Evolutionary conservation across 176 grass and related monocot species (phyloP).

Genomic region (Zoysia japonica): DNA sequence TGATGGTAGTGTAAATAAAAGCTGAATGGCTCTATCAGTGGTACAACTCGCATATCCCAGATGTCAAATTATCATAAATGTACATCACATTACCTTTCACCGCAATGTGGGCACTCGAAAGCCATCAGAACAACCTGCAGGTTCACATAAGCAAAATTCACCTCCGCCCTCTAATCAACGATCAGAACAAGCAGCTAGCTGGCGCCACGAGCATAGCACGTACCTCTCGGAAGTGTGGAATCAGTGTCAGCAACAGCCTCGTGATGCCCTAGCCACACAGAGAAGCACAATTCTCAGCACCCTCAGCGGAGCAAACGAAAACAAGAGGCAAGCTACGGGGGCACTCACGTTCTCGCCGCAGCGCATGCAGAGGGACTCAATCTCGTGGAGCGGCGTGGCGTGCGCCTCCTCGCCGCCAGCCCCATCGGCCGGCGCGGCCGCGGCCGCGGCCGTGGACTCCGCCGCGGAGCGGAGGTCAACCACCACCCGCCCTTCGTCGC

Average conservation of each 20-base stretch:
- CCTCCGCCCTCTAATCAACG: neutral
- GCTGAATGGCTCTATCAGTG: neutral
- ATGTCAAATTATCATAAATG: neutral
- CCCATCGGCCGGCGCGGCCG: neutral
- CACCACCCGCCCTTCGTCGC: conserved; percentile 42
- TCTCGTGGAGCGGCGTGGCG: conserved; percentile 65
- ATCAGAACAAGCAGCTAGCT: conserved; percentile 23
- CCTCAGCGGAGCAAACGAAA: neutral
- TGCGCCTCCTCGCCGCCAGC: conserved; percentile 44
- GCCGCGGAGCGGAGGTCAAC: conserved; percentile 67
- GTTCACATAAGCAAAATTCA: conserved; percentile 29
- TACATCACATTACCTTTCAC: conserved; percentile 57
- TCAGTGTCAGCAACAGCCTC: conserved; percentile 72
- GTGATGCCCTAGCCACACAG: conserved; percentile 57
- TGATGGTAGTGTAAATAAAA: neutral
- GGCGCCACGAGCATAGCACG: neutral
- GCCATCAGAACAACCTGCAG: conserved; percentile 92
- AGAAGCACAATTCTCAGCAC: conserved; percentile 8
- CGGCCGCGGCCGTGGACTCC: conserved; percentile 41
- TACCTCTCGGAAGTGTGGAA: conserved; percentile 96
- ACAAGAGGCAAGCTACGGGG: neutral
- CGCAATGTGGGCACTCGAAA: conserved; percentile 86
- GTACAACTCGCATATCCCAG: neutral
- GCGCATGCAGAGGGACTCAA: conserved; percentile 98
- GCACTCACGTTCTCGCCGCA: conserved; percentile 77